Conservation (phyloP, 495 filamentous ascomycete genomes). For the Talaromyces trachyspermus region DNA sequence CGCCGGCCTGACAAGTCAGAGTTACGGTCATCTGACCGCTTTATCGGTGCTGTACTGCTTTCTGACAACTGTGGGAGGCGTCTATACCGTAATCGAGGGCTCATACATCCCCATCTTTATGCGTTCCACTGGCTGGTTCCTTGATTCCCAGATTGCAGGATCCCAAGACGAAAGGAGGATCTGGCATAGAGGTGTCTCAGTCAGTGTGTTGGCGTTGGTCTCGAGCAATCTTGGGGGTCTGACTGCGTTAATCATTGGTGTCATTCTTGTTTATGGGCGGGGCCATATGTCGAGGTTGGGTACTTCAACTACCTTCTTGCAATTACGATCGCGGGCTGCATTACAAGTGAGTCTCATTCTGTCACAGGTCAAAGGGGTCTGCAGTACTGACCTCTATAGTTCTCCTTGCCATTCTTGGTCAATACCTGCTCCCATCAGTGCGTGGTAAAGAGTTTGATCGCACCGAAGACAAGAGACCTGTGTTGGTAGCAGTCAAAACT, state of each 20-base stretch:
- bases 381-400: slow-evolving; percentile 4
- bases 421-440: slow-evolving; percentile 14
- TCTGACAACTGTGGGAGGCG: slow-evolving; percentile 13
- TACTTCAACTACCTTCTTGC: slow-evolving; percentile 17
- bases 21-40: slow-evolving; percentile 12
- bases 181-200: slow-evolving; percentile 12
- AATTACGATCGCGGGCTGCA: slow-evolving; percentile 14
- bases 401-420: slow-evolving; percentile 12
- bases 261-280: slow-evolving; percentile 17
- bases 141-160: no score
- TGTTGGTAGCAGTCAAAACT: slow-evolving; percentile 14
- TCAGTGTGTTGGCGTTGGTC: slow-evolving; percentile 16
- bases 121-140: slow-evolving; percentile 18
- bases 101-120: slow-evolving; percentile 21
- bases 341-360: slow-evolving; percentile 10
- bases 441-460: slow-evolving; percentile 7
- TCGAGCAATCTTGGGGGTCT: slow-evolving; percentile 16
- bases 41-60: slow-evolving; percentile 11
- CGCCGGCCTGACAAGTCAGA: slow-evolving; percentile 10
- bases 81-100: slow-evolving; percentile 15
- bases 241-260: slow-evolving; percentile 13
- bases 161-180: slow-evolving; percentile 7
- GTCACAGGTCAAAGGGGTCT: no score
- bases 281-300: slow-evolving; percentile 11
- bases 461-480: slow-evolving; percentile 9